phyloP scores from a whole-genome alignment of 2,329 filamentous ascomycete genomes.

The Phaeophleospora eucalypticola region DNA sequence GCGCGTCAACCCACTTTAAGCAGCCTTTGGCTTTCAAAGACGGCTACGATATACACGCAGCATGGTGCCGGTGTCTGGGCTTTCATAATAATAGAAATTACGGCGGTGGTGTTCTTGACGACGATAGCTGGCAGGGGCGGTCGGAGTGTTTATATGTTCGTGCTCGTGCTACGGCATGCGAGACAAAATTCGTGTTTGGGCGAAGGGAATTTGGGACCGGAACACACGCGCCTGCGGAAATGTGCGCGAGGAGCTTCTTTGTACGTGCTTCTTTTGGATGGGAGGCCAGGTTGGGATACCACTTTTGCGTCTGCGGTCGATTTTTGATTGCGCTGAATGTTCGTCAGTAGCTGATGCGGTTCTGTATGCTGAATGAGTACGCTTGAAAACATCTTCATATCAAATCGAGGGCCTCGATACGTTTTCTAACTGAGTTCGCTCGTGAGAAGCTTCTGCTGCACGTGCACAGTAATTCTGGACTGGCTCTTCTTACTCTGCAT shows the following conservation, averaged over 20 bases:
- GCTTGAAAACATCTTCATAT: neutral
- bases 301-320: slow-evolving; percentile 5
- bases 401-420: too few relatives aligned
- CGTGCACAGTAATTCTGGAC: too few relatives aligned
- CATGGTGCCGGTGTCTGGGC: slow-evolving; percentile 5
- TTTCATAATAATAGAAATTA: neutral
- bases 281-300: slow-evolving; percentile 8
- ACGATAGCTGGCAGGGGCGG: neutral
- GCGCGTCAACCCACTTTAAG: slow-evolving; percentile 10
- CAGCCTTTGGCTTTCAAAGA: slow-evolving; percentile 1
- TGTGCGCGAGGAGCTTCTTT: neutral
- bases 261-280: neutral
- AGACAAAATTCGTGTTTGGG: neutral
- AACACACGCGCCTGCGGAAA: neutral
- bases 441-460: too few relatives aligned
- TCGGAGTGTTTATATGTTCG: neutral
- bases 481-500: too few relatives aligned
- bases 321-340: neutral
- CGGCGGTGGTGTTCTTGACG: too few relatives aligned
- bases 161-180: neutral
- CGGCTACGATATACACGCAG: slow-evolving; percentile 12
- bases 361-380: neutral
- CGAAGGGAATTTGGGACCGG: neutral
- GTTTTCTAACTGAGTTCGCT: too few relatives aligned
- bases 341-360: slow-evolving; percentile 1